Conservation (phyloP, 192 early-diverging fungal genomes). For the Phycomyces nitens region DNA sequence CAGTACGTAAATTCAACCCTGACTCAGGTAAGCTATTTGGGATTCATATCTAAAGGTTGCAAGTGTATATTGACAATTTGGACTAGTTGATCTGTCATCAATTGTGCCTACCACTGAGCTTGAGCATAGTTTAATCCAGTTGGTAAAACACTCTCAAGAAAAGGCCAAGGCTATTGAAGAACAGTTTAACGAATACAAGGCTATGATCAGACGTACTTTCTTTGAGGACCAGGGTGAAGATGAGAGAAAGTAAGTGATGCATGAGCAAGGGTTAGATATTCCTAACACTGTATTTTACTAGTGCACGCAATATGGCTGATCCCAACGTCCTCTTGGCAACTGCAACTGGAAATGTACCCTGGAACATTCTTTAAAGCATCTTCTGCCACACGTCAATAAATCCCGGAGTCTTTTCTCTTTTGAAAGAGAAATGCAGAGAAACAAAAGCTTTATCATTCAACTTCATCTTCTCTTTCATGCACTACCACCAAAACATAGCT, state of each 20-base stretch:
- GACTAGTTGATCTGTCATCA: neutral
- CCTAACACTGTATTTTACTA: neutral
- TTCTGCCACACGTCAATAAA: too few species aligned
- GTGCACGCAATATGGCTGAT: neutral
- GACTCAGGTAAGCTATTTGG: conserved; percentile 8
- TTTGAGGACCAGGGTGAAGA: conserved; percentile 49
- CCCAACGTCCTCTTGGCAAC: neutral
- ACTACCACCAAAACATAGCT: too few species aligned
- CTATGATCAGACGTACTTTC: conserved; percentile 68
- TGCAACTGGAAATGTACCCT: neutral
- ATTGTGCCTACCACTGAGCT: conserved; percentile 40
- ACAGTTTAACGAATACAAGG: conserved; percentile 68
- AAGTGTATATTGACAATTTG: conserved; percentile 20
- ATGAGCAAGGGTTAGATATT: neutral
- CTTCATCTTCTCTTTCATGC: too few species aligned
- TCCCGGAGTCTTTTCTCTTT: too few species aligned
- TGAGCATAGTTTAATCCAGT: conserved; percentile 54
- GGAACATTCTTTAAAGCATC: neutral
- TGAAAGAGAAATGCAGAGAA: too few species aligned
- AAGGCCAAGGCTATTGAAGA: conserved; percentile 46
- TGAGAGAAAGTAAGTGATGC: conserved; percentile 18
- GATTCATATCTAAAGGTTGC: neutral
- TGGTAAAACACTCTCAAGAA: conserved; percentile 54
- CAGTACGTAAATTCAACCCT: conserved; percentile 5
- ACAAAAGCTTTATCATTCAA: too few species aligned